phyloP scores from a whole-genome alignment of 176 grass and related monocot genomes.

The Themeda triandra region DNA sequence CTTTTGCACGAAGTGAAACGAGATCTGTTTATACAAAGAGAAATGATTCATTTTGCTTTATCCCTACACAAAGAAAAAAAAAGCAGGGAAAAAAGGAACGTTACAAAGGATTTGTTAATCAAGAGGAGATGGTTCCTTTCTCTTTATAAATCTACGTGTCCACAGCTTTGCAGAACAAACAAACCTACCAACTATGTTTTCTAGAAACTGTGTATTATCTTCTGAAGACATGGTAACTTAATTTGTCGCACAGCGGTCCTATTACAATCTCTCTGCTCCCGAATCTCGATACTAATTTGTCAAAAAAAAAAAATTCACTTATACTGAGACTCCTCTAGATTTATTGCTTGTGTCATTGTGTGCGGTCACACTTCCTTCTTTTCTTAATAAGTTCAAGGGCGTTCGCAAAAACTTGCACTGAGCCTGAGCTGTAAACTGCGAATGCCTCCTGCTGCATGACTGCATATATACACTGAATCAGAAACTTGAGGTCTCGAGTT shows the following conservation, averaged over 20 bases:
- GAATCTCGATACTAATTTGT: background rate
- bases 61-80: slow-evolving; percentile 36
- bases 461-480: background rate
- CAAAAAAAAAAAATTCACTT: background rate
- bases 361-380: no score
- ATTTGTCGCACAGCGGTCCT: background rate
- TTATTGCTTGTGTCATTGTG: no score
- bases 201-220: background rate
- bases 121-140: background rate
- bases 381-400: no score
- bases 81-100: background rate
- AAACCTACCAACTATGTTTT: background rate
- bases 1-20: slow-evolving; percentile 29
- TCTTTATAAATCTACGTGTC: background rate
- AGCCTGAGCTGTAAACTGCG: background rate
- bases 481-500: background rate
- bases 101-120: background rate
- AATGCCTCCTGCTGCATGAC: background rate
- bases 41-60: slow-evolving; percentile 22
- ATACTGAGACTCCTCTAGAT: background rate
- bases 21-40: slow-evolving; percentile 4
- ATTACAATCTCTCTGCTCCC: background rate
- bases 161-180: slow-evolving; percentile 18
- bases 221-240: background rate
- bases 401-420: background rate